These are phyloP conservation scores for Phytophthora quininea DNA, from an alignment of 352 stramenopile species.

Conservation along the genomic window DNA sequence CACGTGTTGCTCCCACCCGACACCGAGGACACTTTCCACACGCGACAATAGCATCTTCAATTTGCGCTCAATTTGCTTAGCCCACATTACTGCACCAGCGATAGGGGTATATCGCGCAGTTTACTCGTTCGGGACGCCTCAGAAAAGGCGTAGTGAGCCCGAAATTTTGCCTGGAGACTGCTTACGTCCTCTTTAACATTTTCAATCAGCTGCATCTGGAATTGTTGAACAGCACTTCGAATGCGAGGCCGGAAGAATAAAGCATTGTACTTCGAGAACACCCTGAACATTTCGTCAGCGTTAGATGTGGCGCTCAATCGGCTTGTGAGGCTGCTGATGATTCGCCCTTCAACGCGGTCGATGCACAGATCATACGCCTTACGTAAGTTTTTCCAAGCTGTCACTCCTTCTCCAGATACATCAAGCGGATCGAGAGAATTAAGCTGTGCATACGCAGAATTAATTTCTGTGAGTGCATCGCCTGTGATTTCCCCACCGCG, in stretches of 20 bases:
- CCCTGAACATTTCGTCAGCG: slow-evolving; percentile 96
- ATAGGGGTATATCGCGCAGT: slow-evolving; percentile 98
- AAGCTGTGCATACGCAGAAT: slow-evolving; percentile 88
- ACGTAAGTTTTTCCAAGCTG: slow-evolving; percentile 84
- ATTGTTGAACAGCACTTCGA: slow-evolving; percentile 97
- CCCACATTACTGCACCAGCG: slow-evolving; percentile 98
- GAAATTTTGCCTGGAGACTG: slow-evolving; percentile 96
- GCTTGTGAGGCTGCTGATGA: slow-evolving; percentile 91
- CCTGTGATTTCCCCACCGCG: slow-evolving; percentile 69
- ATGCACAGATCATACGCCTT: slow-evolving; percentile 93
- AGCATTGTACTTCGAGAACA: slow-evolving; percentile 98
- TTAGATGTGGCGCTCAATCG: slow-evolving; percentile 88
- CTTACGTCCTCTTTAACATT: slow-evolving; percentile 97
- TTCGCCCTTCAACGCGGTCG: slow-evolving; percentile 92
- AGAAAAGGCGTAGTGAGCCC: slow-evolving; percentile 96
- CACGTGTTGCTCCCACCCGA: slow-evolving; percentile 97
- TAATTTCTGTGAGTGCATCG: slow-evolving; percentile 87
- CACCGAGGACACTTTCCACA: slow-evolving; percentile 96
- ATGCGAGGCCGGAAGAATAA: slow-evolving; percentile 97
- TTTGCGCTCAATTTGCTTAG: slow-evolving; percentile 99
- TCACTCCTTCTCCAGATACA: slow-evolving; percentile 82
- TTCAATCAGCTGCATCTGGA: slow-evolving; percentile 98
- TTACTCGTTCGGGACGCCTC: slow-evolving; percentile 94
- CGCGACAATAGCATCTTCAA: slow-evolving; percentile 96
- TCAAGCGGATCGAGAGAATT: slow-evolving; percentile 83